A percentile compares a stretch with the other conserved stretches of the same genome.
Evolutionary conservation across 345 rosid genomes (phyloP).

Genomic region (Pseudoturritis turrita): DNA sequence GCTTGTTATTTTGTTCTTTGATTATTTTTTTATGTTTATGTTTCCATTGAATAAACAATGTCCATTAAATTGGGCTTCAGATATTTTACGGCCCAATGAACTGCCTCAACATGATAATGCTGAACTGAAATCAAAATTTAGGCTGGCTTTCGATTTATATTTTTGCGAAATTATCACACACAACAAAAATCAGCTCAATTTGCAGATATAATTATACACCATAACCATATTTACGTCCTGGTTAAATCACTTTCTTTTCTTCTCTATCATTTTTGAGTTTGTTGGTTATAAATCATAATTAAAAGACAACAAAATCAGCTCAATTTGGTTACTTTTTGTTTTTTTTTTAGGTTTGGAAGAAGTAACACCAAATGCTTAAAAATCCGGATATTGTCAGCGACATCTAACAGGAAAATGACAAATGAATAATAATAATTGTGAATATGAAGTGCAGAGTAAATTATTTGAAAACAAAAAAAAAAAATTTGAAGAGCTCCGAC

Average conservation of each 20-base stretch:
- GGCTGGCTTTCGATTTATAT: too few species aligned
- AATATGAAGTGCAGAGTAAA: not conserved
- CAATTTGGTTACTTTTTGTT: not conserved
- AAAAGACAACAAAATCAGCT: too few species aligned
- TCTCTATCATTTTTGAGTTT: conserved; percentile 5
- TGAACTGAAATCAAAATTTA: not conserved
- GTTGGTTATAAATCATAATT: conserved; percentile 1
- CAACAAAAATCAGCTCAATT: too few species aligned
- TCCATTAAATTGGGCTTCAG: not conserved
- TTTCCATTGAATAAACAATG: not conserved
- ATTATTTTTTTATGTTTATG: not conserved
- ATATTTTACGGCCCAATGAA: not conserved
- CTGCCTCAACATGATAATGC: not conserved
- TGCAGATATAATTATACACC: too few species aligned
- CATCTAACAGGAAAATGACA: conserved; percentile 3
- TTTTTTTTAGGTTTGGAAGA: not conserved
- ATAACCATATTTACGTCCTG: conserved; percentile 32
- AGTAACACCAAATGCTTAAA: not conserved
- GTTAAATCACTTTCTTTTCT: conserved; percentile 9
- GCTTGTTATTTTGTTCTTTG: not conserved
- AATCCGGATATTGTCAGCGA: not conserved
- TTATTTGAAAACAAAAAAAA: not conserved
- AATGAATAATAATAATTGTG: not conserved
- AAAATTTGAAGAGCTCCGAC: conserved; percentile 17
- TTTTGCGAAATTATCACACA: too few species aligned